A percentile compares a stretch with the other conserved stretches of the same genome.
Conservation (phyloP, 768 basidiomycete species). For the Pisolithus tinctorius region DNA sequence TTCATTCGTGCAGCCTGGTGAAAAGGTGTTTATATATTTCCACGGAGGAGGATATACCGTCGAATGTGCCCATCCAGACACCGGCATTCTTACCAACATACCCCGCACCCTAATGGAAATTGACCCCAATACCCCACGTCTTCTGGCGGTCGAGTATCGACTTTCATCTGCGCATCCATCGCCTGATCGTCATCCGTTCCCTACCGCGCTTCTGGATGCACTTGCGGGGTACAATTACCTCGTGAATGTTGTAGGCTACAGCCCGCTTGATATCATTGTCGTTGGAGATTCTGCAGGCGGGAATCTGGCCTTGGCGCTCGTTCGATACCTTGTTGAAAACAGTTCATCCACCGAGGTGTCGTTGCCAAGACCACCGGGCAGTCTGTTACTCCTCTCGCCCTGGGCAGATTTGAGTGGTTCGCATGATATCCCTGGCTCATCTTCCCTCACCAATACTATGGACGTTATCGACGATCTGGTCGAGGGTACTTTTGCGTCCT, state of each 20-base stretch:
- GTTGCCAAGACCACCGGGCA: conserved; percentile 40
- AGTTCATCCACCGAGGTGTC: conserved; percentile 16
- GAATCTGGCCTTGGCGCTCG: conserved; percentile 60
- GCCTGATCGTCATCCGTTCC: conserved; percentile 53
- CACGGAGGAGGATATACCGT: conserved; percentile 58
- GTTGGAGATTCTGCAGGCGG: conserved; percentile 76
- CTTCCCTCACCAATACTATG: conserved; percentile 32
- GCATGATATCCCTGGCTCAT: conserved; percentile 33
- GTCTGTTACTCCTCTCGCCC: conserved; percentile 49
- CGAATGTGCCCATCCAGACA: conserved; percentile 49
- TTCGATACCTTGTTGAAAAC: conserved; percentile 54
- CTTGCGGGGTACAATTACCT: conserved; percentile 72
- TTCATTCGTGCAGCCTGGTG: conserved; percentile 36
- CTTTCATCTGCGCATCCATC: conserved; percentile 43
- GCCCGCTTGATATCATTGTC: conserved; percentile 54
- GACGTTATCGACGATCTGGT: conserved; percentile 11
- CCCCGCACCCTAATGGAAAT: conserved; percentile 42
- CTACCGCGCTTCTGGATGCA: conserved; percentile 67
- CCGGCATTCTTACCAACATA: conserved; percentile 33
- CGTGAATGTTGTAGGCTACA: conserved; percentile 47
- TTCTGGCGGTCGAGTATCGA: conserved; percentile 68
- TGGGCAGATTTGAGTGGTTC: conserved; percentile 44
- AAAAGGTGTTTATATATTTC: conserved; percentile 52
- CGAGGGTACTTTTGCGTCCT: conserved; percentile 6
- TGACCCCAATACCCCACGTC: conserved; percentile 36